phyloP scores from a whole-genome alignment of 2,329 filamentous ascomycete species.

The Aspergillaceae sp. region DNA sequence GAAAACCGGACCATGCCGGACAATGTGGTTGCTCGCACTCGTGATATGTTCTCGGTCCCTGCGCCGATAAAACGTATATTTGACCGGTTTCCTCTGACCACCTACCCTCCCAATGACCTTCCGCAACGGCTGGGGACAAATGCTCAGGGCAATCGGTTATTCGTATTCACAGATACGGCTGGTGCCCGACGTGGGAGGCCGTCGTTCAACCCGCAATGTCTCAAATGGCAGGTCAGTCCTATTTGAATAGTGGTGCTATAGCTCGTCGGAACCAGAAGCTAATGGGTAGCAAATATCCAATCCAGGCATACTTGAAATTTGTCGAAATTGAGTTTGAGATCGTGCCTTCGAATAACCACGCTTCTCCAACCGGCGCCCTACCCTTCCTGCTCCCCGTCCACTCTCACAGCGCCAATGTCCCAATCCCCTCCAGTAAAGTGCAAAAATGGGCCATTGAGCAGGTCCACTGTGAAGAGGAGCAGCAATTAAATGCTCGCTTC shows the following conservation, averaged over 20 bases:
- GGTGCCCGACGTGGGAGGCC: conserved; percentile 55
- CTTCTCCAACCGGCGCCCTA: conserved; percentile 77
- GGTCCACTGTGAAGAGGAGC: conserved; percentile 37
- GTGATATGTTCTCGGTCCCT: conserved; percentile 44
- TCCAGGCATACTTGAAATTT: conserved; percentile 73
- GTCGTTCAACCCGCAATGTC: conserved; percentile 83
- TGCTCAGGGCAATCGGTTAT: conserved; percentile 52
- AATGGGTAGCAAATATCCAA: neutral
- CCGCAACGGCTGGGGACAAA: conserved; percentile 52
- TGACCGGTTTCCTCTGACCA: conserved; percentile 69
- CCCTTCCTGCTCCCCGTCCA: conserved; percentile 68
- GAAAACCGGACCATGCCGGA: conserved; percentile 18
- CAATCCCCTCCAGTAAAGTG: conserved; percentile 57
- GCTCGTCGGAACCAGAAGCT: neutral
- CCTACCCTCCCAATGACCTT: conserved; percentile 66
- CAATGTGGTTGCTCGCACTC: conserved; percentile 14
- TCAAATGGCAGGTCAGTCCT: conserved; percentile 82
- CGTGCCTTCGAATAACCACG: conserved; percentile 77
- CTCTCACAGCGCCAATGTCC: conserved; percentile 31
- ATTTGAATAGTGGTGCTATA: too few species aligned
- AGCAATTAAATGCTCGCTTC: conserved; percentile 48
- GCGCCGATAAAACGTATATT: conserved; percentile 73
- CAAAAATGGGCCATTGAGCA: conserved; percentile 58
- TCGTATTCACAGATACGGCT: conserved; percentile 64
- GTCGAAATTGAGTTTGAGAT: conserved; percentile 58